These are phyloP conservation scores for Blastocystis sp. DNA, from an alignment of 352 stramenopile species.

Conservation along the genomic window DNA sequence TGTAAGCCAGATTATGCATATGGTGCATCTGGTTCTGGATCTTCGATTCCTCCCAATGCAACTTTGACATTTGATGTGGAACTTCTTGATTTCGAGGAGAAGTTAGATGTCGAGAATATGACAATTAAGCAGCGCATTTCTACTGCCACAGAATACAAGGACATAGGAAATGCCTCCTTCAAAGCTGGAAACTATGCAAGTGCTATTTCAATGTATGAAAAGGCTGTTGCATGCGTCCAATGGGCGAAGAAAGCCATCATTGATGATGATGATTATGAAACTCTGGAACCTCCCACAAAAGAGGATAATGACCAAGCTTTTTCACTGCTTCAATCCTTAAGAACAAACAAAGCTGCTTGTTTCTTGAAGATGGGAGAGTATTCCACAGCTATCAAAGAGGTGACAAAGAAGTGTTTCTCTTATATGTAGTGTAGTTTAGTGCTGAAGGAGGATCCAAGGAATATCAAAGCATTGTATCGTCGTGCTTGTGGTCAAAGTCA, in stretches of 20 bases:
- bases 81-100: conserved; percentile 66
- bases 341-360: conserved; percentile 66
- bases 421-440: conserved; percentile 61
- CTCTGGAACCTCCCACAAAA: conserved; percentile 39
- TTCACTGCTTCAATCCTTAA: conserved; percentile 14
- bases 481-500: conserved; percentile 70
- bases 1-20: conserved; percentile 70
- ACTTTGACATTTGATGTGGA: conserved; percentile 72
- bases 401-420: not conserved
- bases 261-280: conserved; percentile 53
- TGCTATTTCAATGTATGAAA: conserved; percentile 65
- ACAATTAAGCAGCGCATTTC: conserved; percentile 18
- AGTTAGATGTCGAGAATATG: conserved; percentile 32
- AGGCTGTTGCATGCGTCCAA: conserved; percentile 62
- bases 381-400: conserved; percentile 56
- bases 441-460: conserved; percentile 69
- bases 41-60: conserved; percentile 69
- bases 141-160: conserved; percentile 61
- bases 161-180: conserved; percentile 66
- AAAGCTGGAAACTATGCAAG: conserved; percentile 66
- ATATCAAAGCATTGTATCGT: conserved; percentile 78
- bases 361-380: conserved; percentile 67
- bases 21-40: conserved; percentile 65
- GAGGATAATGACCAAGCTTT: conserved; percentile 25
- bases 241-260: conserved; percentile 8